phyloP scores from a whole-genome alignment of 2,329 filamentous ascomycete species.

The Colletotrichum abscissum region DNA sequence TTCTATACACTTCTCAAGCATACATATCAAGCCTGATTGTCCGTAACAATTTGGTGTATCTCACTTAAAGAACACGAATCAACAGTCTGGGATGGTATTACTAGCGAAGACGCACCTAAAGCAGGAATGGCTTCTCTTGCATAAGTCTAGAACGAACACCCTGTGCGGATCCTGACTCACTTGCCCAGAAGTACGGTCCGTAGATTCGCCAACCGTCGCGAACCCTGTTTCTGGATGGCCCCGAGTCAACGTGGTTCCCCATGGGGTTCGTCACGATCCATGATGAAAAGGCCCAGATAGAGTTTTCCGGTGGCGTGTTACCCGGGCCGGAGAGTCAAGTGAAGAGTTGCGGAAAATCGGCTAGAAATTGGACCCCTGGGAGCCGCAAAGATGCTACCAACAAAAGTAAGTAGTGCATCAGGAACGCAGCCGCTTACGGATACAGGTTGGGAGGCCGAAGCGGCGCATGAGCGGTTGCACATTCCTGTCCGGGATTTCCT shows the following conservation, averaged over 20 bases:
- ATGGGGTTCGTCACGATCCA: neutral
- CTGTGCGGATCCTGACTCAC: neutral
- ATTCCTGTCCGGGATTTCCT: slow-evolving; percentile 10
- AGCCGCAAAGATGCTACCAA: neutral
- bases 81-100: neutral
- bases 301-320: neutral
- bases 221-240: neutral
- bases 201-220: no score
- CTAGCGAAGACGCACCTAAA: no score
- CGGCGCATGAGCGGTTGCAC: neutral
- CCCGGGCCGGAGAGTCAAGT: neutral
- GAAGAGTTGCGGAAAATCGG: slow-evolving; percentile 9
- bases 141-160: neutral
- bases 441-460: neutral
- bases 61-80: neutral
- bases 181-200: neutral
- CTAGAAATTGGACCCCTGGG: neutral
- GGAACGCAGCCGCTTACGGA: neutral
- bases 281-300: neutral
- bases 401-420: no score
- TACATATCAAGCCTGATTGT: neutral
- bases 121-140: neutral
- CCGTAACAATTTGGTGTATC: no score
- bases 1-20: neutral
- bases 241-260: neutral